These are phyloP conservation scores for Leccinum rimulosum DNA, from an alignment of 768 basidiomycete genomes.

Conservation along the genomic window DNA sequence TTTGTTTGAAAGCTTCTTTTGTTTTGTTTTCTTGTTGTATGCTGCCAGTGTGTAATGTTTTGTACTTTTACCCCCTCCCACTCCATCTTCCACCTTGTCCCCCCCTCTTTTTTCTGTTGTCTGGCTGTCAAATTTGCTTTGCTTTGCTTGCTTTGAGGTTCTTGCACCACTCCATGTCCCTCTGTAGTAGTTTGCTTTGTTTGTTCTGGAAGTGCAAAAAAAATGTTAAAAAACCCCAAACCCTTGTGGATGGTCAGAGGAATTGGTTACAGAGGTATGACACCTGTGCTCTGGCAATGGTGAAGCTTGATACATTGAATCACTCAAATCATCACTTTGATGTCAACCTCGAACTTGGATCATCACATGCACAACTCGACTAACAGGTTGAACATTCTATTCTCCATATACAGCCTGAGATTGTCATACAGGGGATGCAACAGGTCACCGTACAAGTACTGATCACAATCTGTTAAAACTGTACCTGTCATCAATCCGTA, in stretches of 20 bases:
- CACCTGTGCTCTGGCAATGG: background rate
- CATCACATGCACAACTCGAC: background rate
- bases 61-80: background rate
- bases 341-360: background rate
- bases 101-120: background rate
- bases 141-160: background rate
- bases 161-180: background rate
- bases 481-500: slow-evolving; percentile 16
- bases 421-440: no score
- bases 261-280: no score
- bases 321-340: background rate
- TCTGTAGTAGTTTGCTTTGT: slow-evolving; percentile 3
- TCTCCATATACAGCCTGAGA: slow-evolving; percentile 15
- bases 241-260: background rate
- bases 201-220: slow-evolving; percentile 10
- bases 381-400: background rate
- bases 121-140: background rate
- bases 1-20: slow-evolving; percentile 15
- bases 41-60: background rate
- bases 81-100: background rate
- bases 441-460: slow-evolving; percentile 13
- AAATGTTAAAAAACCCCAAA: slow-evolving; percentile 7
- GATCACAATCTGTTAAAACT: slow-evolving; percentile 1
- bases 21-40: background rate
- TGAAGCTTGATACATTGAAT: background rate